Percentiles rank a stretch among this genome's conserved stretches.
phyloP scores from a whole-genome alignment of 331 rosid species.

The Quercus lobata region DNA sequence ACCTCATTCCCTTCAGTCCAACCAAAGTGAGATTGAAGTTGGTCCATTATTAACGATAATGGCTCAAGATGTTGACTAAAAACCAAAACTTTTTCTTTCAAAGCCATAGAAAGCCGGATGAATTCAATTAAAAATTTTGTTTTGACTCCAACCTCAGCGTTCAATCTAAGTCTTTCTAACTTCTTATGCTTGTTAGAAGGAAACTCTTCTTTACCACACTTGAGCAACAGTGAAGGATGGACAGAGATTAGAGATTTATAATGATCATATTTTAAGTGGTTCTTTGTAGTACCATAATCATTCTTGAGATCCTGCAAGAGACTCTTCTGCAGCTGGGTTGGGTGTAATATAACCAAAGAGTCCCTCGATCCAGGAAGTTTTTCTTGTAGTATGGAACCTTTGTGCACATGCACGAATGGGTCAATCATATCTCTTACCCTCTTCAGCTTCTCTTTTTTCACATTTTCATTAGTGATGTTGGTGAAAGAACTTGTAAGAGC shows the following conservation, averaged over 20 bases:
- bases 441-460: slow-evolving; percentile 13
- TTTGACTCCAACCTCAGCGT: slow-evolving; percentile 48
- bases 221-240: slow-evolving; percentile 47
- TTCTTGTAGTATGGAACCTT: slow-evolving; percentile 48
- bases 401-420: slow-evolving; percentile 51
- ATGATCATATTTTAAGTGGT: slow-evolving; percentile 26
- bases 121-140: slow-evolving; percentile 48
- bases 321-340: slow-evolving; percentile 33
- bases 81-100: slow-evolving; percentile 59
- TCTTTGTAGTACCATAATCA: neutral
- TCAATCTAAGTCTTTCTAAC: slow-evolving; percentile 10
- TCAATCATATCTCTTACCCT: slow-evolving; percentile 25
- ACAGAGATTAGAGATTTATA: slow-evolving; percentile 43
- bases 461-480: slow-evolving; percentile 2
- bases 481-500: slow-evolving; percentile 18
- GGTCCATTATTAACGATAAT: slow-evolving; percentile 25
- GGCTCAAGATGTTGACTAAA: slow-evolving; percentile 54
- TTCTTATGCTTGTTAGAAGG: neutral
- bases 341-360: slow-evolving; percentile 35
- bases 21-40: slow-evolving; percentile 23
- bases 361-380: slow-evolving; percentile 61
- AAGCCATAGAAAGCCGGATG: slow-evolving; percentile 33
- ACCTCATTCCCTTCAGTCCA: slow-evolving; percentile 54
- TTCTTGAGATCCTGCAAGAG: neutral
- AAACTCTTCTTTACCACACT: neutral